Percentiles rank a stretch among this genome's conserved stretches.
These are phyloP conservation scores for Eucalyptus lansdowneana DNA, from an alignment of 345 rosid species.

Conservation along the genomic window DNA sequence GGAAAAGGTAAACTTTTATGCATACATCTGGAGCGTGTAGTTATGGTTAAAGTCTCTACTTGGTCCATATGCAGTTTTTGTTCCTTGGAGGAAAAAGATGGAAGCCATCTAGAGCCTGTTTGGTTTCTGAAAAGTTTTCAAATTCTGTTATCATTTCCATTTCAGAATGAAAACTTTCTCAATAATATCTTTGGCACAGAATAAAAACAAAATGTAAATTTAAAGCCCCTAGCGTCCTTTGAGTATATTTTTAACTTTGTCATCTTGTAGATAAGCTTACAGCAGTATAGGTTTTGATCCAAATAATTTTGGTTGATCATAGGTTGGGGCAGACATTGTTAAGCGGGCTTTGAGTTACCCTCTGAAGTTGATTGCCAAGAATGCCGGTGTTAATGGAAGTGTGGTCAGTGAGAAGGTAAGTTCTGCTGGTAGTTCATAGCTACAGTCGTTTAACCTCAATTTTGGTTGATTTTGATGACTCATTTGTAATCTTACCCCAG, in stretches of 20 bases:
- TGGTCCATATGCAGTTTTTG: not conserved
- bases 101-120: not conserved
- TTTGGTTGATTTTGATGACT: not conserved
- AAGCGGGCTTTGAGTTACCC: constrained; percentile 91
- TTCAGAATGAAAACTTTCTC: not conserved
- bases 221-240: not conserved
- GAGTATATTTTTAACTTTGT: not conserved
- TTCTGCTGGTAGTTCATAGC: not conserved
- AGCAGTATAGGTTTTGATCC: not conserved
- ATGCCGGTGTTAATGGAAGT: constrained; percentile 93
- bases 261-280: not conserved
- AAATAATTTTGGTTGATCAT: not conserved
- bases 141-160: not conserved
- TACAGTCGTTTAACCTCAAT: not conserved
- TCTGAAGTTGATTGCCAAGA: constrained; percentile 84
- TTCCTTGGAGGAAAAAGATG: not conserved
- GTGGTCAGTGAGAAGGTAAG: constrained; percentile 89
- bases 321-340: constrained; percentile 96
- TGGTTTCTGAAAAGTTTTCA: not conserved
- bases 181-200: not conserved
- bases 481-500: constrained; percentile 8
- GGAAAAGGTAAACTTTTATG: constrained; percentile 52
- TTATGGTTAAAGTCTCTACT: not conserved
- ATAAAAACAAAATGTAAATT: not conserved
- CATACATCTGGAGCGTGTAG: not conserved